Conservation (phyloP, 306 rosid species). For the Betula pendula region DNA sequence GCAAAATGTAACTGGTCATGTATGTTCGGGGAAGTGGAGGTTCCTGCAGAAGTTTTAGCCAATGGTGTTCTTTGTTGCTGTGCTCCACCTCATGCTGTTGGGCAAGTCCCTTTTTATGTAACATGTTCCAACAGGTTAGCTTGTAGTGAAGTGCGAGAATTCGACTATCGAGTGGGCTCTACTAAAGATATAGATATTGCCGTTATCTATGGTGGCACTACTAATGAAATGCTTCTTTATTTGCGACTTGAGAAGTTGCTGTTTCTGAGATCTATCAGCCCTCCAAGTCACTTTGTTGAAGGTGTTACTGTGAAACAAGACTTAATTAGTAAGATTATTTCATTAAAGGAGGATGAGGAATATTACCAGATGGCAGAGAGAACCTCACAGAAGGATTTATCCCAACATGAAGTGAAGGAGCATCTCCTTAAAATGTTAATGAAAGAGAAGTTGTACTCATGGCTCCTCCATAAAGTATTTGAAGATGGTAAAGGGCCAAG, state of each 20-base stretch:
- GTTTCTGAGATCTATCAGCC: constrained; percentile 42
- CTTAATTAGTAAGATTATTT: constrained; percentile 55
- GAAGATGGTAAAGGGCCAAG: constrained; percentile 85
- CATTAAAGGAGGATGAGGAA: constrained; percentile 73
- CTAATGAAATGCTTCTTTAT: constrained; percentile 51
- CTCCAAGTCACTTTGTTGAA: constrained; percentile 41
- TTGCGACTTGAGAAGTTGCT: constrained; percentile 54
- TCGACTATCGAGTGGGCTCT: constrained; percentile 59
- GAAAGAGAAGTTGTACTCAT: constrained; percentile 74
- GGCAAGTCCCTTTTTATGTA: constrained; percentile 81
- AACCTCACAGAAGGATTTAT: constrained; percentile 33
- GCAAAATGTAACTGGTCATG: constrained; percentile 68
- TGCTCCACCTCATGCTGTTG: constrained; percentile 69
- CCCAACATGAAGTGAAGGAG: constrained; percentile 47
- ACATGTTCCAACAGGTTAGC: constrained; percentile 90
- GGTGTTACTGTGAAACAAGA: constrained; percentile 46
- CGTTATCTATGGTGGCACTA: constrained; percentile 30
- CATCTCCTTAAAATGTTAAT: constrained; percentile 45
- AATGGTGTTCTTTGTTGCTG: constrained; percentile 75
- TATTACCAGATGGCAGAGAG: constrained; percentile 38
- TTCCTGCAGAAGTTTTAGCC: constrained; percentile 71
- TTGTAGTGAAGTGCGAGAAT: constrained; percentile 89
- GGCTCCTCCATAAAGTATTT: constrained; percentile 71
- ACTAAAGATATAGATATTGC: constrained; percentile 45
- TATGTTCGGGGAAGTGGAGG: constrained; percentile 96